These are phyloP conservation scores for Castanea mollissima DNA, from an alignment of 306 rosid species.

Conservation along the genomic window DNA sequence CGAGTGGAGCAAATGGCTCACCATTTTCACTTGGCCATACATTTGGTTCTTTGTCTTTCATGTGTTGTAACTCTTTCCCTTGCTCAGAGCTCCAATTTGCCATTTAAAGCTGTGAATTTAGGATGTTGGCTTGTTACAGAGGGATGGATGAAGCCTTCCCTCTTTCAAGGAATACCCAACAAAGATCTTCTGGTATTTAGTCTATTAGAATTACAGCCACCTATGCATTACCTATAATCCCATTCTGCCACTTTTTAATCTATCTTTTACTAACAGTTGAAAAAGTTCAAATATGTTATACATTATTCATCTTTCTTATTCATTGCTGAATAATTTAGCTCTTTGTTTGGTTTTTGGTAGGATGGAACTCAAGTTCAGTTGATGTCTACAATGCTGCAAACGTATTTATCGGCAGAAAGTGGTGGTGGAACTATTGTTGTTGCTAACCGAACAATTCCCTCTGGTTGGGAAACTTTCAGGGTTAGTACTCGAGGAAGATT, in stretches of 20 bases:
- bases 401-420: conserved; percentile 42
- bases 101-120: conserved; percentile 61
- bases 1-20: conserved; percentile 1
- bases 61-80: conserved; percentile 13
- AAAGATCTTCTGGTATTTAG: conserved; percentile 53
- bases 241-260: too few species aligned
- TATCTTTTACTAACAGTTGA: background rate
- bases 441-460: conserved; percentile 41
- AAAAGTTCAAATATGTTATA: background rate
- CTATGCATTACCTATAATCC: too few species aligned
- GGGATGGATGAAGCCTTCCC: conserved; percentile 75
- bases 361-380: conserved; percentile 70
- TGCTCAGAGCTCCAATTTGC: conserved; percentile 36
- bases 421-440: conserved; percentile 59
- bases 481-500: conserved; percentile 22
- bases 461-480: conserved; percentile 67
- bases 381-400: conserved; percentile 48
- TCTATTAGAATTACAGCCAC: background rate
- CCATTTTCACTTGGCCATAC: conserved; percentile 11
- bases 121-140: conserved; percentile 68
- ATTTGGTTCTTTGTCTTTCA: conserved; percentile 21
- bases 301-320: background rate
- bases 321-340: background rate
- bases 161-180: conserved; percentile 52
- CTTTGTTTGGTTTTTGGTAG: conserved; percentile 22